Evolutionary conservation across 2,329 filamentous ascomycete genomes (phyloP).

Genomic region (Trichoderma lentiforme): DNA sequence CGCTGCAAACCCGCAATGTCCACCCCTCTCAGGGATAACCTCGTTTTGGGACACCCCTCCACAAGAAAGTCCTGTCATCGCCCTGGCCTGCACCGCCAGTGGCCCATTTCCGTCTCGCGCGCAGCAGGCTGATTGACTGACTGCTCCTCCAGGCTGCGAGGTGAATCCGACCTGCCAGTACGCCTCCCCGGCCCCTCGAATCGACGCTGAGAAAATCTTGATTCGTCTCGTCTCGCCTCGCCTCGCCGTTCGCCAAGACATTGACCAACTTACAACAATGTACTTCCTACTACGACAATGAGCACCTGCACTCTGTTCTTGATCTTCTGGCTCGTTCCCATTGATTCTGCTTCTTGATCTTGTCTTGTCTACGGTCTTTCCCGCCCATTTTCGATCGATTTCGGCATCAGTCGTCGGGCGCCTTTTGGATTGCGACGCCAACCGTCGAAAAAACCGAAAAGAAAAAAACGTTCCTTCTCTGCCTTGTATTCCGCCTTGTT

Average conservation of each 20-base stretch:
- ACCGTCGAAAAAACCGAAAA: background rate
- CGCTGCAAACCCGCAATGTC: conserved; percentile 18
- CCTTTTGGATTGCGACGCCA: conserved; percentile 4
- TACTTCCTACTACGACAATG: conserved; percentile 49
- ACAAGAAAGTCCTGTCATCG: conserved; percentile 16
- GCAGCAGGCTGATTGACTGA: conserved; percentile 11
- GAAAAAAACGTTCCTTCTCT: conserved; percentile 12
- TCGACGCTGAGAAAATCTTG: conserved; percentile 3
- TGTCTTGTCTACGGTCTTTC: conserved; percentile 32
- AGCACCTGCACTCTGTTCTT: conserved; percentile 50
- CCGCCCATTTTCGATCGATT: conserved; percentile 1
- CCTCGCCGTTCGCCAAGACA: conserved; percentile 8
- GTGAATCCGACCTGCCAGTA: conserved; percentile 1
- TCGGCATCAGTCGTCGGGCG: conserved; percentile 6
- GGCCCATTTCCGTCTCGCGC: background rate
- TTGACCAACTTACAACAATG: conserved; percentile 28
- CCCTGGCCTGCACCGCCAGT: background rate
- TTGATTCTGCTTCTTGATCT: conserved; percentile 55
- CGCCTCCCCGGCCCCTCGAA: conserved; percentile 1
- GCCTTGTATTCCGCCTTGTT: conserved; percentile 23
- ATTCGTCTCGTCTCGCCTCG: background rate
- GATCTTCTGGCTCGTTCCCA: conserved; percentile 49
- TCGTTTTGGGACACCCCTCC: conserved; percentile 19
- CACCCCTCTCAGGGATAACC: conserved; percentile 19
- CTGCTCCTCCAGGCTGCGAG: conserved; percentile 5